Base-by-base conservation (phyloP, 441 rosid genomes). In the Gossypium trilobum region DNA sequence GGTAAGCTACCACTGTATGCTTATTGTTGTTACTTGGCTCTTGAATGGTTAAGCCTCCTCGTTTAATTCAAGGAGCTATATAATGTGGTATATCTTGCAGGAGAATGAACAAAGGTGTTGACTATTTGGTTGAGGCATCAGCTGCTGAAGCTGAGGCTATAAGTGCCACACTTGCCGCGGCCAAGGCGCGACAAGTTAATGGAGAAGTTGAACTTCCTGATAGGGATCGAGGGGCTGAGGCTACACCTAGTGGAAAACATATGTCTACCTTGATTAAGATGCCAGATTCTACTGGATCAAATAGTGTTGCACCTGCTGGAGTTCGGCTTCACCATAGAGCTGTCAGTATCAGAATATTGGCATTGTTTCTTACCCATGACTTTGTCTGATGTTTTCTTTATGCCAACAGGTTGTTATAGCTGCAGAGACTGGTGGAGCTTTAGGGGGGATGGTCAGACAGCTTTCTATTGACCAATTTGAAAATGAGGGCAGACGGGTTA, bases 131-230 rank as follows among this genome's bases (percentile, higher is more conserved):
- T 77, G 93, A 95, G 82, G 97, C 98, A 81, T 89, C 99, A 39
- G 99, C 99, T 46, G 99, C 91, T 17, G 99, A 95, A 85, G 99
- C 99, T 60, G 98, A 92, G 81, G 99, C 99, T 75, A 95, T 95
- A 64, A 86, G 85, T 85, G 98, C 98, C 57, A 86, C 99, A n/a
- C 81, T 92, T 78, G 96, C 96, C 76, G 99, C 99, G 76, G 98
- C 92, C 3, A 95, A 95, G 85, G 99, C 99, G 54, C 89, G 98
- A 8, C 97, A 89, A 78, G 88, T 79, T 75, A 95, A 95, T 77
- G 98, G 97, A 68, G 94, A 86, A 84, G 93, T 89, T 77, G 99
- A 92, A 73, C 85, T 84, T 20, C 97, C 93, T 25, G 95, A 91
- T 71, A 85, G 96, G 78, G 96, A 95, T 79, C 85, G 91, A 60